Base-by-base conservation (phyloP, 2,329 filamentous ascomycete species). In the Hortaea sp. region DNA sequence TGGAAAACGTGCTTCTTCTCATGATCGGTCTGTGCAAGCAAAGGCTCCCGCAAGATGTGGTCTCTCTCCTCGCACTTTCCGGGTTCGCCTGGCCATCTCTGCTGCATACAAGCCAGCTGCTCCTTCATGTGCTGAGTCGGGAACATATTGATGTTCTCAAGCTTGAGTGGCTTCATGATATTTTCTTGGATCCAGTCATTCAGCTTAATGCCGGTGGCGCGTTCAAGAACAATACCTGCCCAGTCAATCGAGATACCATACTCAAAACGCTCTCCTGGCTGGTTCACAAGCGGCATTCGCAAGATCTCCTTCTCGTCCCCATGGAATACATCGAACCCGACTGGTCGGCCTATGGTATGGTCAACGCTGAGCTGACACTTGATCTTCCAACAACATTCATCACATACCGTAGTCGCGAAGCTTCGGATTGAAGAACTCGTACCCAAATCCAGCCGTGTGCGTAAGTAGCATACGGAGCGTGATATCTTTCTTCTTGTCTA, bases 261-360 rank as follows among this genome's bases (percentile, higher is more conserved):
- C 47, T 77, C 70, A 76, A 78, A 85, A 3, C 66, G 67, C 27
- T 74, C 70, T 0, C 81, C 81, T 0, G 82, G 81, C 52, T 85
- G 78, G 52, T 81, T 78, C 1, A 83, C 59, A 11, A 85, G 61
- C 1, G 80, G 76, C 47, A 63, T 60, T 9, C 64, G 58, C 32
- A 71, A 55, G 39, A 82, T 65, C 27, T 78, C 78, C 30, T 69
- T 66, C 11, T 71, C 56, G 5, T 75, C 66, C 0, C 75, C 74
- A 0, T 71, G 72, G 54, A 82, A 77, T 56, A 82, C 79, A 46
- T 82, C 76, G 4, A 72, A 56, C 0, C 77, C 76, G 0, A 66
- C 62, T 0, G 77, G 77, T 9, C 68, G 32, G n/a, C 32, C 32
- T 35, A 4, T n/a, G n/a, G n/a, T 9, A 9, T 9, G n/a, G 32